Evolutionary conservation across 495 filamentous ascomycete species (phyloP).

Genomic region (Lentithecium fluviatile): DNA sequence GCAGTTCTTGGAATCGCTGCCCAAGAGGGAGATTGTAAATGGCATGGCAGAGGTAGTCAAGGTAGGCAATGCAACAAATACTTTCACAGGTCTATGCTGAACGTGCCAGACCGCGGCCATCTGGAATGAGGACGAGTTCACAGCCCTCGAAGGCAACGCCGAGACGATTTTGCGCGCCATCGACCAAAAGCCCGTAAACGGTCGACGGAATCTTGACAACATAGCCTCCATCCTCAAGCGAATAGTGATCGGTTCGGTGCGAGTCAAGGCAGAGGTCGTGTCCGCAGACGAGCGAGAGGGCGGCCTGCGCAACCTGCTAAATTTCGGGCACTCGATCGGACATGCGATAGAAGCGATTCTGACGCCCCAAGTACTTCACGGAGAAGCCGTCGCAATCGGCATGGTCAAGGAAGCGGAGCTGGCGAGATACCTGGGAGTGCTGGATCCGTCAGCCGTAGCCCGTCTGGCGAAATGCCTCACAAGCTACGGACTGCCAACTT

Average conservation of each 20-base stretch:
- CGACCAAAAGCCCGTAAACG: slow-evolving; percentile 51
- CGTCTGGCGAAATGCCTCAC: slow-evolving; percentile 87
- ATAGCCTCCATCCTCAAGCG: slow-evolving; percentile 78
- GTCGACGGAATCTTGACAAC: slow-evolving; percentile 55
- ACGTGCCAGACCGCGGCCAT: slow-evolving; percentile 77
- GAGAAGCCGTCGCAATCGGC: slow-evolving; percentile 92
- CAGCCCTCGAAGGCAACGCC: slow-evolving; percentile 78
- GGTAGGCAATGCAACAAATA: slow-evolving; percentile 36
- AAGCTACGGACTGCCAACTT: slow-evolving; percentile 89
- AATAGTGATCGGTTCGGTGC: slow-evolving; percentile 82
- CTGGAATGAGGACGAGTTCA: slow-evolving; percentile 86
- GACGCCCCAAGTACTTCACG: slow-evolving; percentile 92
- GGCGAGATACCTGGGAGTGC: slow-evolving; percentile 82
- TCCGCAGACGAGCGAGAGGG: slow-evolving; percentile 93
- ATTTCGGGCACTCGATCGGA: slow-evolving; percentile 97
- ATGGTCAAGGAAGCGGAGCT: slow-evolving; percentile 98
- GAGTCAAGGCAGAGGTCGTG: slow-evolving; percentile 90
- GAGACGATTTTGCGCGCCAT: slow-evolving; percentile 66
- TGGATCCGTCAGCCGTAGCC: slow-evolving; percentile 82
- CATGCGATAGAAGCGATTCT: slow-evolving; percentile 95
- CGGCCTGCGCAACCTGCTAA: slow-evolving; percentile 88
- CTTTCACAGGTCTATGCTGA: slow-evolving; percentile 1
- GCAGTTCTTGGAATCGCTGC: slow-evolving; percentile 86
- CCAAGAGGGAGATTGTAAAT: slow-evolving; percentile 92
- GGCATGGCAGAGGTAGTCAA: slow-evolving; percentile 99